Percentiles rank a stretch among this genome's conserved stretches.
phyloP scores from a whole-genome alignment of 371 early-diverging fungal species.

The Mortierella sp. region DNA sequence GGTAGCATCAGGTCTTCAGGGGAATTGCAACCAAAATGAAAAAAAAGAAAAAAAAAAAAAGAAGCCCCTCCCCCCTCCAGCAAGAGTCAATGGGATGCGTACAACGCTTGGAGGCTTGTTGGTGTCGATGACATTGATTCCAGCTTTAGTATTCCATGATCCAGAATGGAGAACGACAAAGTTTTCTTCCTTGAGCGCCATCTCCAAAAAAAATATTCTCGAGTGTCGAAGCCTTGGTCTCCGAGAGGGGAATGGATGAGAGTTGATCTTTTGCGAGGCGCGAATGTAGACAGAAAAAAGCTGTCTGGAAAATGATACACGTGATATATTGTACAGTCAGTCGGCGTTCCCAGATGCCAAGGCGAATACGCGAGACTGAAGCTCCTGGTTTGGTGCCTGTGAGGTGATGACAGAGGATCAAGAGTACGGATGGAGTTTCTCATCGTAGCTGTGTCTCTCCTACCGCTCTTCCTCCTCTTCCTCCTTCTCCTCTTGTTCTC shows the following conservation, averaged over 20 bases:
- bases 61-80: slow-evolving; percentile 29
- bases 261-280: not conserved
- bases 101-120: slow-evolving; percentile 73
- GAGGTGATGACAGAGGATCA: too few species aligned
- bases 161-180: slow-evolving; percentile 84
- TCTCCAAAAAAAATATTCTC: slow-evolving; percentile 1
- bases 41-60: not conserved
- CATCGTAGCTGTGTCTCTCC: too few species aligned
- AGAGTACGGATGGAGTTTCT: too few species aligned
- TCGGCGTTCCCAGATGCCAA: too few species aligned
- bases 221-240: too few species aligned
- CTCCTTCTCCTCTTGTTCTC: too few species aligned
- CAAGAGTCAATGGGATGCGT: slow-evolving; percentile 34
- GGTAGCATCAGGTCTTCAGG: too few species aligned
- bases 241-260: not conserved
- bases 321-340: not conserved
- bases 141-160: slow-evolving; percentile 69
- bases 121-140: slow-evolving; percentile 75
- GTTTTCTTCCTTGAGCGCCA: slow-evolving; percentile 72
- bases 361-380: too few species aligned
- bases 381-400: too few species aligned
- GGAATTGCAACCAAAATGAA: not conserved
- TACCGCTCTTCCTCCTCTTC: too few species aligned
- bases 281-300: not conserved
- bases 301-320: not conserved